Conservation (phyloP, 257 asterid genomes). For the Fraxinus pennsylvanica region DNA sequence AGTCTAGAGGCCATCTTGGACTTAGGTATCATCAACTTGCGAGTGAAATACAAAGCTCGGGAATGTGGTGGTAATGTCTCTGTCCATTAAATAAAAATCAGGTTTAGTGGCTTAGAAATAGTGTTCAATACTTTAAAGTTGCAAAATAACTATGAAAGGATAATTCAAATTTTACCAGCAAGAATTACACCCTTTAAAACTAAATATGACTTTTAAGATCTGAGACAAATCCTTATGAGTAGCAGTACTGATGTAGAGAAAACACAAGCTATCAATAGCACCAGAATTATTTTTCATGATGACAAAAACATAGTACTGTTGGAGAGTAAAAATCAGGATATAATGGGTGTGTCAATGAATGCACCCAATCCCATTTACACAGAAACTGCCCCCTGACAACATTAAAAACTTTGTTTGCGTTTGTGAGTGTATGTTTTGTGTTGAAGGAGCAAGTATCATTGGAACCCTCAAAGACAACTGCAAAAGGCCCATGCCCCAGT, state of each 20-base stretch:
- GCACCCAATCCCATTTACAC: background rate
- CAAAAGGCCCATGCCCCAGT: background rate
- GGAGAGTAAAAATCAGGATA: background rate
- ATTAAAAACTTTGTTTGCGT: background rate
- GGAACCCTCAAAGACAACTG: background rate
- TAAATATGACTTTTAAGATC: background rate
- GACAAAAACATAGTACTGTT: background rate
- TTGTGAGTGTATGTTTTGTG: background rate
- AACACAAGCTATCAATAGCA: background rate
- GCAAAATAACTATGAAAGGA: background rate
- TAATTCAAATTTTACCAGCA: background rate
- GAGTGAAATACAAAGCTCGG: conserved; percentile 92
- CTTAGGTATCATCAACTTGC: conserved; percentile 72
- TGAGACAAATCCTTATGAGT: background rate
- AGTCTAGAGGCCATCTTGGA: background rate
- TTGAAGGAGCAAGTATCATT: background rate
- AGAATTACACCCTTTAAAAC: background rate
- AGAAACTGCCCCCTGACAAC: background rate
- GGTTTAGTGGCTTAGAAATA: conserved; percentile 14
- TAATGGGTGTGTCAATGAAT: background rate
- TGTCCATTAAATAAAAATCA: conserved; percentile 32
- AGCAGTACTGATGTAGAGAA: background rate
- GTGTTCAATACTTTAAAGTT: background rate
- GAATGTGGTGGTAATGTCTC: conserved; percentile 88
- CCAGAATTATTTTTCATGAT: background rate